Evolutionary conservation across 768 basidiomycete genomes (phyloP), one percentile per base, ranked within the genome.

Genomic region (Lyophyllum atratum): DNA sequence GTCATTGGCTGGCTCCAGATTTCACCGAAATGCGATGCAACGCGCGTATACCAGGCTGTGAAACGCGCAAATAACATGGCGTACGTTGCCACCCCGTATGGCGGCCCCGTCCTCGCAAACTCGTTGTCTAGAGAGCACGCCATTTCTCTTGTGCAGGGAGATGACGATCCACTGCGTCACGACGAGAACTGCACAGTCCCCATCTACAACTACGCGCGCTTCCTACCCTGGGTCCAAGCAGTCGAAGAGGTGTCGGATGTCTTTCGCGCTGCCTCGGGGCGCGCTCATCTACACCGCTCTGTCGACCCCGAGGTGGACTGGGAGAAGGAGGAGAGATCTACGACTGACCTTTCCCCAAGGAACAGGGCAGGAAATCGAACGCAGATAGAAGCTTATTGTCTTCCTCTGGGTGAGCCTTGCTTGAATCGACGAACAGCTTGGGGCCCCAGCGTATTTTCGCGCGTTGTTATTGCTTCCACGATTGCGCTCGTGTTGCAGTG

Each of bases 1-100:
- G 72, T 77, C 17, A 63, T 74, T 11, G 76, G 78, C 1, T 80
- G 79, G 78, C 63, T 81, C 19, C 66, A 73, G 43, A 66, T 80
- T 11, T 73, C 74, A 2, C 79, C 78, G 0, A 79, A 77, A 65
- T 80, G 73, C 39, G 73, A 78, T 57, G 64, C 64, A 7, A 29
- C 28, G 1, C 74, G 74, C 3, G 59, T 79, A 11, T 40, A 47
- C 24, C 57, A 61, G 11, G 75, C 74, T 6, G 40, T 77, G 29
- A 47, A 64, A 19, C 55, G 61, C 3, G 75, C 74, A 1, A 74
- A 76, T 54, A 55, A 54, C 0, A 64, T 65, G 17, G 70, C 72
- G 25, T 67, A 65, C 45, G 62, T 73, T n/a, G 72, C 65, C 4
- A 67, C 60, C n/a, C 42, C 51, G 5, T 40, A 25, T 15, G 51